phyloP scores from a whole-genome alignment of 1,284 basidiomycete genomes.

The Ganoderma sinense region DNA sequence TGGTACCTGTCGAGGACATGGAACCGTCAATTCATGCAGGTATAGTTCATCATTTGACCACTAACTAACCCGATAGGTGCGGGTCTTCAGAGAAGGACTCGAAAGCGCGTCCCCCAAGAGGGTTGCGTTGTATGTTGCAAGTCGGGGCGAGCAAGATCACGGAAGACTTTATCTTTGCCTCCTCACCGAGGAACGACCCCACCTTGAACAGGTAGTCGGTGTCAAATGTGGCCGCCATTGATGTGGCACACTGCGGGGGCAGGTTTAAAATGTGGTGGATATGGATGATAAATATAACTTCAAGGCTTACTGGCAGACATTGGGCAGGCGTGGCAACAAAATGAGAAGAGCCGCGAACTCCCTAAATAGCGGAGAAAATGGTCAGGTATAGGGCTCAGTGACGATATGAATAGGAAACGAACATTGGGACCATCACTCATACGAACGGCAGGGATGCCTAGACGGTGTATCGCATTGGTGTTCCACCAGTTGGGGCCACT shows the following conservation, averaged over 20 bases:
- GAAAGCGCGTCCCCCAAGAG: constrained; percentile 69
- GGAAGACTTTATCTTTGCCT: constrained; percentile 70
- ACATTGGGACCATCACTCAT: constrained; percentile 77
- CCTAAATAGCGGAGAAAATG: constrained; percentile 43
- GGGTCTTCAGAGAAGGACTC: constrained; percentile 79
- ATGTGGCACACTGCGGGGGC: constrained; percentile 65
- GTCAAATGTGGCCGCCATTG: constrained; percentile 72
- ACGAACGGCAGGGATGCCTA: constrained; percentile 67
- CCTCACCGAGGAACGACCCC: constrained; percentile 64
- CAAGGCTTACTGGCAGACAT: constrained; percentile 40
- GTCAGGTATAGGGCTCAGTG: constrained; percentile 15
- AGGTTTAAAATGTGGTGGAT: neutral
- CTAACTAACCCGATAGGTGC: constrained; percentile 60
- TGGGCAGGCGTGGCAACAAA: constrained; percentile 55
- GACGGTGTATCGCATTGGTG: constrained; percentile 60
- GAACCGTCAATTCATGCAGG: neutral
- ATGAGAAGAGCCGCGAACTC: constrained; percentile 72
- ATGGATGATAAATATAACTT: neutral
- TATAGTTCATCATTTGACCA: neutral
- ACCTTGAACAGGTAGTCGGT: constrained; percentile 58
- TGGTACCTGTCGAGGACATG: constrained; percentile 47
- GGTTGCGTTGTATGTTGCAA: constrained; percentile 73
- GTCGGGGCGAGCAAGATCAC: constrained; percentile 72
- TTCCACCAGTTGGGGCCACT: constrained; percentile 79
- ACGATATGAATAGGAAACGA: neutral